Evolutionary conservation across 352 stramenopile species (phyloP).

Genomic region (Aphanomyces cochlioides): DNA sequence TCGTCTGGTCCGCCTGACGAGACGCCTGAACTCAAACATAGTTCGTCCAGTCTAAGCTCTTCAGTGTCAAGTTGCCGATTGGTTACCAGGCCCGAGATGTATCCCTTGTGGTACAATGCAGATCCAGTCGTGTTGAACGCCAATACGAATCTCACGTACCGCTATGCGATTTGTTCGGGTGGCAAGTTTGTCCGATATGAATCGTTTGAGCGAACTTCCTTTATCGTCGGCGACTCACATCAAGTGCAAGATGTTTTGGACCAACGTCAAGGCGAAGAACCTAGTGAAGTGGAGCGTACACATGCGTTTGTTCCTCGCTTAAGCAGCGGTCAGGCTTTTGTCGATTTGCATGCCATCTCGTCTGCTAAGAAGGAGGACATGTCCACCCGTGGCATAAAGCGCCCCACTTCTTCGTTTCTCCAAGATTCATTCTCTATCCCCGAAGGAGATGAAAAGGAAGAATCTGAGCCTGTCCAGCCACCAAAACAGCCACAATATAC

Average conservation of each 20-base stretch:
- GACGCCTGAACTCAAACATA: constrained; percentile 11
- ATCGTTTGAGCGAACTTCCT: constrained; percentile 33
- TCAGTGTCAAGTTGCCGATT: constrained; percentile 49
- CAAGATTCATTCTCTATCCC: constrained; percentile 31
- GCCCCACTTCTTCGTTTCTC: neutral
- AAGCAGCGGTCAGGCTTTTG: constrained; percentile 81
- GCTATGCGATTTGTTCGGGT: constrained; percentile 79
- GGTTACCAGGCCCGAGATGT: constrained; percentile 82
- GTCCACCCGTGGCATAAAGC: constrained; percentile 18
- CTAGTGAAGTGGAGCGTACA: neutral
- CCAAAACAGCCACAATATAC: constrained; percentile 21
- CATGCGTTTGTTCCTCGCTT: constrained; percentile 54
- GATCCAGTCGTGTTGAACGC: constrained; percentile 67
- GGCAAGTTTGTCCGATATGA: constrained; percentile 78
- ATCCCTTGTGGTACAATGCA: constrained; percentile 87
- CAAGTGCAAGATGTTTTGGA: constrained; percentile 71
- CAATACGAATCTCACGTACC: constrained; percentile 66
- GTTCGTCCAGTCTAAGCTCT: constrained; percentile 32
- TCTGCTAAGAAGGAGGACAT: constrained; percentile 1
- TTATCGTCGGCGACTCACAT: constrained; percentile 30
- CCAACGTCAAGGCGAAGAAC: constrained; percentile 17
- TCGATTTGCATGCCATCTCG: constrained; percentile 57
- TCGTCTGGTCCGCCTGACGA: constrained; percentile 29
- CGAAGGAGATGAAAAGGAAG: constrained; percentile 33
- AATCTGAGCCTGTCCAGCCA: constrained; percentile 23